Base-by-base conservation (phyloP, 2,329 filamentous ascomycete genomes). In the Zalaria sp. region DNA sequence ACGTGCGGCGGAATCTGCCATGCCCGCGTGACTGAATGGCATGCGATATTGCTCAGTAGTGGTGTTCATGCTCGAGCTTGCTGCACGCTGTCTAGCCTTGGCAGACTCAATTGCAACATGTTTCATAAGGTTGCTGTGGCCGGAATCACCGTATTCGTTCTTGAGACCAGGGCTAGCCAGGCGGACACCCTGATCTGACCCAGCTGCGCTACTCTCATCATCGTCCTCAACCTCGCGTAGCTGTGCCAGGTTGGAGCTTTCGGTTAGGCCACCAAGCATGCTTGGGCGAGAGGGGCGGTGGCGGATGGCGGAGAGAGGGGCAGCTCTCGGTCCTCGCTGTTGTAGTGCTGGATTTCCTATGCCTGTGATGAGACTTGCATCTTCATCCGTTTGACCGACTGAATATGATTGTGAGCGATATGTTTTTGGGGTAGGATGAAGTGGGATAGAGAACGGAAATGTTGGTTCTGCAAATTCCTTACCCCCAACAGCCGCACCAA, bases 401-500 rank as follows among this genome's bases (percentile, higher is more conserved):
- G 89, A 96, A 61, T 96, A 96, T 4, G 91, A 96, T 60, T 95
- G 86, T 4, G 91, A 98, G 35, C 91, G 80, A 53, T 93, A 91
- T 1, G 85, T 87, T 61, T 96, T 96, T 2, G 84, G 84, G 0
- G 85, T 91, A 1, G 89, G 87, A 48, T 93, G 84, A 18, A 93
- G 69, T 3, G 87, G 87, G 50, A 93, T 93, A 5, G 83, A 74
- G 54, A 93, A 93, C 1, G 86, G 84, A 41, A 93, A 83, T 5
- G 66, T 57, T 5, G 68, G 62, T 47, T 89, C 72, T 28, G 62
- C 34, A 11, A 51, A 65, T 43, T 66, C 61, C 44, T 56, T 54
- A 3, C 53, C 52, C 43, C 57, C 47, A 44, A 53, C 34, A 54
- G 18, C 18, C 18, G 18, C 18, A 2, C 18, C 18, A 18, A 57